Base-by-base conservation (phyloP, 345 rosid genomes). In the Brassica nigra region DNA sequence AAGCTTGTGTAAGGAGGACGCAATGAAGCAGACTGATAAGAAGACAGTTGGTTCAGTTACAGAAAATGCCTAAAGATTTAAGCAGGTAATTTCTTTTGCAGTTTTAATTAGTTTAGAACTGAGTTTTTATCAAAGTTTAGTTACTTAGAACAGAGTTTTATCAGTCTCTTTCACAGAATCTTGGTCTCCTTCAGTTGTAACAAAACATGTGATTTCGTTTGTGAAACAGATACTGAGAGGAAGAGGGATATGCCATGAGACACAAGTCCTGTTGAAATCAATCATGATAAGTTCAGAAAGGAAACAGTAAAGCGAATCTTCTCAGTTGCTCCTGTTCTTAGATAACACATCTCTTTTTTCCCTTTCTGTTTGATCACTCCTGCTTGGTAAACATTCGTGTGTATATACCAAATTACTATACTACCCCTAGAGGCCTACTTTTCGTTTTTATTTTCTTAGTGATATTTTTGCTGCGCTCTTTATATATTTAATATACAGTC, bases 1-100 rank as follows among this genome's bases (percentile, higher is more conserved):
- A 71, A 65, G 68, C 55, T 44, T 70, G 76, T 57, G 58, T 44
- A 76, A 76, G 63, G 76, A 76, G 27, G 80, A 65, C 1, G 68
- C 76, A 44, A 20, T 57, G 68, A 80, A 75, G 76, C 80, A 57
- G 71, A 44, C 10, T 18, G 18, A 18, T 11, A 70, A 64, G 63
- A 70, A 75, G 4, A 61, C 49, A 0, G 76, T 14, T 23, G 33
- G 79, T 80, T 62, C 75, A 36, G 18, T 15, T 29, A 28, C 83
- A 62, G 59, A 54, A 15, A 54, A 54, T 5, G 59, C 59, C 23
- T 54, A 54, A 16, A 52, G 20, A 15, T 18, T 18, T 18, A 18
- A 18, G 18, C 20, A 15, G 59, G 20, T 54, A n/a, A 49, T 6
- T 49, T 49, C 2, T 18, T 44, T 11, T 10, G 52, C 52, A 18